These are phyloP conservation scores for Penicillium sp. DNA, from an alignment of 2,329 filamentous ascomycete species.

Conservation along the genomic window DNA sequence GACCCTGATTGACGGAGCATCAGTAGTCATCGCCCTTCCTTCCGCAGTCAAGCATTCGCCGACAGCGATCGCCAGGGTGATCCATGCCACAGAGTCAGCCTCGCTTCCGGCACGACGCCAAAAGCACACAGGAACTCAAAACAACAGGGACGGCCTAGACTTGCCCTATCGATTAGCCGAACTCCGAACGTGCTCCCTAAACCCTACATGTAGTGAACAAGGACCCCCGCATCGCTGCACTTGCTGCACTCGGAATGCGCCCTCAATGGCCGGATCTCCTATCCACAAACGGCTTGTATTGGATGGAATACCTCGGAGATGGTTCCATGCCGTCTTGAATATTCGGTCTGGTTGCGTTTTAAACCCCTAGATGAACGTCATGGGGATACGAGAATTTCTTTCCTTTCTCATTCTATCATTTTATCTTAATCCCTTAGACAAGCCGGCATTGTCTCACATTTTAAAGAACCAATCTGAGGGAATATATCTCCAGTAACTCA, in stretches of 20 bases:
- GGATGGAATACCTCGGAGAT: conserved; percentile 20
- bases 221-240: conserved; percentile 18
- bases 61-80: conserved; percentile 7
- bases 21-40: background rate
- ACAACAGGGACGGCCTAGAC: background rate
- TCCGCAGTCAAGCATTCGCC: conserved; percentile 1
- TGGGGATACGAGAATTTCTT: background rate
- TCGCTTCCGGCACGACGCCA: background rate
- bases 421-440: background rate
- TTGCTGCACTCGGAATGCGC: conserved; percentile 4
- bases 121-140: background rate
- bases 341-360: conserved; percentile 18
- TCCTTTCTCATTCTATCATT: background rate
- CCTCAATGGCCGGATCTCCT: conserved; percentile 12
- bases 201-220: background rate
- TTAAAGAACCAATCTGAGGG: background rate
- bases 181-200: background rate
- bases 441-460: conserved; percentile 8
- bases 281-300: conserved; percentile 15
- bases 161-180: background rate
- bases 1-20: conserved; percentile 3
- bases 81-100: conserved; percentile 1
- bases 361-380: conserved; percentile 9
- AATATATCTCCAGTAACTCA: background rate
- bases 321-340: conserved; percentile 2